Percentiles rank a stretch among this genome's conserved stretches.
phyloP scores from a whole-genome alignment of 257 asterid genomes.

The Penstemon barbatus region DNA sequence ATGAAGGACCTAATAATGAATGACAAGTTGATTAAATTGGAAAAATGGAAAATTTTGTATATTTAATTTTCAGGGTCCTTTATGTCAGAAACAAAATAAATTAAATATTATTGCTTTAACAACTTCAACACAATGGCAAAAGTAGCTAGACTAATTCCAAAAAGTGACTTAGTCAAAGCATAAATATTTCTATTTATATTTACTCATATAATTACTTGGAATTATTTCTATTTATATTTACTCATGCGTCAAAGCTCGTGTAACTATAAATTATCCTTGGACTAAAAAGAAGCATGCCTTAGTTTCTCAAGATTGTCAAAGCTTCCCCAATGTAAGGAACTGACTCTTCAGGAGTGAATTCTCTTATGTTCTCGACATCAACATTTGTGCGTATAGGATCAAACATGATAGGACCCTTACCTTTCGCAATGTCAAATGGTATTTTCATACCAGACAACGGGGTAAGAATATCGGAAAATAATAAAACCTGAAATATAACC shows the following conservation, averaged over 20 bases:
- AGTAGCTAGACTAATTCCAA: neutral
- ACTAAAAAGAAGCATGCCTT: neutral
- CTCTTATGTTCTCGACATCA: conserved; percentile 85
- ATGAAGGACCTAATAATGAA: conserved; percentile 63
- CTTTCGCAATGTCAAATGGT: conserved; percentile 94
- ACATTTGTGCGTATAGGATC: conserved; percentile 64
- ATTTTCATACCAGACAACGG: conserved; percentile 97
- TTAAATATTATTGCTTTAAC: neutral
- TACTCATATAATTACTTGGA: no score
- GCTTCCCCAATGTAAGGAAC: conserved; percentile 99
- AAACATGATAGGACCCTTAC: conserved; percentile 93
- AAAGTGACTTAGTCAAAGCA: neutral
- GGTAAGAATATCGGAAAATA: conserved; percentile 98
- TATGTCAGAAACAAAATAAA: neutral
- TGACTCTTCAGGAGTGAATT: conserved; percentile 79
- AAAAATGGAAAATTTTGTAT: neutral
- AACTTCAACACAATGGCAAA: neutral
- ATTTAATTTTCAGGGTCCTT: neutral
- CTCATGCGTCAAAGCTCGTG: neutral
- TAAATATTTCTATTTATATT: no score
- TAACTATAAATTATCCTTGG: neutral
- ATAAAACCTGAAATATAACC: conserved; percentile 66
- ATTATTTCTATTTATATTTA: no score
- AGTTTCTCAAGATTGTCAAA: conserved; percentile 71
- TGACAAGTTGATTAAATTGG: neutral